Conservation (phyloP, 202 grass and related monocot species). For the Zizania palustris region DNA sequence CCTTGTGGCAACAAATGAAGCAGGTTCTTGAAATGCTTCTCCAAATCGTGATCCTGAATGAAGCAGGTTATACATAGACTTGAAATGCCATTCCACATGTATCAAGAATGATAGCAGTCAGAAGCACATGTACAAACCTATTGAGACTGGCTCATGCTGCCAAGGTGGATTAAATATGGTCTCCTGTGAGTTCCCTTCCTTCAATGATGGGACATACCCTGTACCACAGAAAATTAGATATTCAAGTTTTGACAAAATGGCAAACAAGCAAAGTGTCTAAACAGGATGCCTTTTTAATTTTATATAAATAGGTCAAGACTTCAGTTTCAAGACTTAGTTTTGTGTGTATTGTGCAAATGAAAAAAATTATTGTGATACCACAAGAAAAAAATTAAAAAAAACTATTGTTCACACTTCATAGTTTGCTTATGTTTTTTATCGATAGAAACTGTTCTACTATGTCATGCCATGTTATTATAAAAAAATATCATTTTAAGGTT, state of each 20-base stretch:
- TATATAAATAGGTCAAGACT: background rate
- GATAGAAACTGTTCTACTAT: background rate
- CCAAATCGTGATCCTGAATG: constrained; percentile 79
- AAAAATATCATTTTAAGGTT: background rate
- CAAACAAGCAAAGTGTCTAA: constrained; percentile 26
- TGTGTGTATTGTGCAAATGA: background rate
- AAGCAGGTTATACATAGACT: constrained; percentile 15
- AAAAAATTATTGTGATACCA: constrained; percentile 2
- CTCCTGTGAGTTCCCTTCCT: constrained; percentile 95
- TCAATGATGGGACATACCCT: constrained; percentile 87
- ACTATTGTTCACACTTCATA: background rate
- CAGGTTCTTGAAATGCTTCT: constrained; percentile 96
- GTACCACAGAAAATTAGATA: constrained; percentile 33
- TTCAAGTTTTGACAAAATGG: constrained; percentile 9
- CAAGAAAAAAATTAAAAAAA: background rate
- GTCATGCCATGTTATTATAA: background rate
- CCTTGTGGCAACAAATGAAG: constrained; percentile 77
- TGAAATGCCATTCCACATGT: constrained; percentile 2
- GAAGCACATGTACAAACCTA: constrained; percentile 59
- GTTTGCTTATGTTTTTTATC: background rate
- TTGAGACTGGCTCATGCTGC: constrained; percentile 73
- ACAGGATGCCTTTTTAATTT: background rate
- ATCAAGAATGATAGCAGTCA: constrained; percentile 2
- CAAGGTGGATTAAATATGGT: constrained; percentile 95
- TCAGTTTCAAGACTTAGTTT: background rate